Evolutionary conservation across 2,329 filamentous ascomycete genomes (phyloP).

Genomic region (Phialophora verrucosa): DNA sequence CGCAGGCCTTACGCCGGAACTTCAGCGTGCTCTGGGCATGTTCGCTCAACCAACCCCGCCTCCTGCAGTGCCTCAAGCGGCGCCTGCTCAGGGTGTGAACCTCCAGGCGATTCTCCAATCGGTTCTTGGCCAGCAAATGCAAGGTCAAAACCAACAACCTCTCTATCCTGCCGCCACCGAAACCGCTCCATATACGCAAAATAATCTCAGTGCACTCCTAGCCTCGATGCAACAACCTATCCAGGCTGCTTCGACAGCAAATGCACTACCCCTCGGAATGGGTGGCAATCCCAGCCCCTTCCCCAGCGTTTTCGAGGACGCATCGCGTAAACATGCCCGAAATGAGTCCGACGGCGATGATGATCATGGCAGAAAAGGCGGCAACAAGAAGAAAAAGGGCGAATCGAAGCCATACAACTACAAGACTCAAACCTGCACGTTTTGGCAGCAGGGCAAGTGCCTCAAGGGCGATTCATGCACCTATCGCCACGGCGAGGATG

Average conservation of each 20-base stretch:
- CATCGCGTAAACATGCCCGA: conserved; percentile 32
- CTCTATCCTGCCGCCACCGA: conserved; percentile 39
- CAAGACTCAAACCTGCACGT: conserved; percentile 57
- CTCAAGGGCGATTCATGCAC: conserved; percentile 60
- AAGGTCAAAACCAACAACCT: conserved; percentile 27
- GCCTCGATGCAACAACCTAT: conserved; percentile 30
- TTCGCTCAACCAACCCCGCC: conserved; percentile 43
- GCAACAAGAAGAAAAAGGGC: conserved; percentile 37
- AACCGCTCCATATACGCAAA: conserved; percentile 5
- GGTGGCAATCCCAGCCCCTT: conserved; percentile 33
- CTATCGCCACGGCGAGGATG: conserved; percentile 52
- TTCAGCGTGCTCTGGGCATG: conserved; percentile 45
- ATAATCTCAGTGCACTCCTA: conserved; percentile 29
- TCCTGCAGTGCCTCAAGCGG: conserved; percentile 32
- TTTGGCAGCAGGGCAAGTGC: conserved; percentile 61
- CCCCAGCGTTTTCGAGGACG: conserved; percentile 26
- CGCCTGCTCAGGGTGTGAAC: conserved; percentile 30
- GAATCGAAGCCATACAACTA: conserved; percentile 47
- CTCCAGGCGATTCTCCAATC: conserved; percentile 28
- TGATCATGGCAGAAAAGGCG: conserved; percentile 33
- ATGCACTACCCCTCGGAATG: conserved; percentile 25
- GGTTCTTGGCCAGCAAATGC: conserved; percentile 42
- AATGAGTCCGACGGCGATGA: conserved; percentile 34
- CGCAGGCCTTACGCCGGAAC: conserved; percentile 24
- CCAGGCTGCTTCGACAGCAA: conserved; percentile 9